These are phyloP conservation scores for Brassica rapa DNA, from an alignment of 345 rosid species.

Conservation along the genomic window DNA sequence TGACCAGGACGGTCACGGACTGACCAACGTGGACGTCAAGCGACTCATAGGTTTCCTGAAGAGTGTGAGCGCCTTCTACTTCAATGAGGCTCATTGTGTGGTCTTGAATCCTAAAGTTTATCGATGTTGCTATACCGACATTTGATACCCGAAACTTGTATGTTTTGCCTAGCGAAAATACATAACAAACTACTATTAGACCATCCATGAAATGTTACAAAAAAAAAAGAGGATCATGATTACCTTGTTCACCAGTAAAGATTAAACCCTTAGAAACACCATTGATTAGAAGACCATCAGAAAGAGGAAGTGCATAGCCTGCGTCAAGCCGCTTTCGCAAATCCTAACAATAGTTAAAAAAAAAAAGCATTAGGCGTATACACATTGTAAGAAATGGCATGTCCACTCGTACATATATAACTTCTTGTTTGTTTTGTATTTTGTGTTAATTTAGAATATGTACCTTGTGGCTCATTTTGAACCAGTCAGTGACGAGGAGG, in stretches of 20 bases:
- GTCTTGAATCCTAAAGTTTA: constrained; percentile 83
- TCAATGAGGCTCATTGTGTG: constrained; percentile 73
- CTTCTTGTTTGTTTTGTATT: neutral
- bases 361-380: neutral
- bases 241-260: constrained; percentile 66
- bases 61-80: constrained; percentile 84
- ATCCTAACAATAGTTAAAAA: constrained; percentile 38
- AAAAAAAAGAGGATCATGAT: neutral
- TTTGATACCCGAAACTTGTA: constrained; percentile 75
- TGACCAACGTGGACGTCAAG: constrained; percentile 87
- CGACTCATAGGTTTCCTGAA: constrained; percentile 65
- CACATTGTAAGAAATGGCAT: neutral
- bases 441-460: neutral
- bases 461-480: constrained; percentile 61
- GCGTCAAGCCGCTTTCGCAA: constrained; percentile 50
- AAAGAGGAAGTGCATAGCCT: constrained; percentile 52
- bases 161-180: constrained; percentile 52
- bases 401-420: no score
- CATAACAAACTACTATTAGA: neutral
- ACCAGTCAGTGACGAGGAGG: constrained; percentile 69
- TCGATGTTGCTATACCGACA: constrained; percentile 66
- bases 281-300: constrained; percentile 75
- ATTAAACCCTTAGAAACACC: constrained; percentile 45
- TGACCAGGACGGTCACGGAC: constrained; percentile 59
- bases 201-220: neutral